Evolutionary conservation across 768 basidiomycete species (phyloP).

Genomic region (Tulasnella sp.): DNA sequence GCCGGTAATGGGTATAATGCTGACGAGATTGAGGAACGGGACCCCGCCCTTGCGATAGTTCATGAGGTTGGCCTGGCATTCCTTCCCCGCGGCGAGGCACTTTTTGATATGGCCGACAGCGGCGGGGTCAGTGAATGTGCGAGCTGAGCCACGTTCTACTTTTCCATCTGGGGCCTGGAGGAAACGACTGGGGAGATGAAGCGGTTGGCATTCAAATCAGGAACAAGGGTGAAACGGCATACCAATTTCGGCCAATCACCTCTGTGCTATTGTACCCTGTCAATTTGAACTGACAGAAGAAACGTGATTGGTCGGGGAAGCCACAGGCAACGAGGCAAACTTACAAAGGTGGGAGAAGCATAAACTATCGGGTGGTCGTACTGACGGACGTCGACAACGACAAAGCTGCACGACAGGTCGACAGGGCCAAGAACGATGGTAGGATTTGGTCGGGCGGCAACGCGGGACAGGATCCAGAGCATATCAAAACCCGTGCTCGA

Average conservation of each 20-base stretch:
- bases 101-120: conserved; percentile 54
- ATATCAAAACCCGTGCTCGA: conserved; percentile 87
- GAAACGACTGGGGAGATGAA: conserved; percentile 37
- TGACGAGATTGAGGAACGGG: conserved; percentile 85
- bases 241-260: conserved; percentile 77
- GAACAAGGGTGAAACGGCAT: background rate
- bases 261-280: conserved; percentile 67
- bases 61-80: conserved; percentile 75
- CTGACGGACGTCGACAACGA: conserved; percentile 72
- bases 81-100: conserved; percentile 57
- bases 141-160: conserved; percentile 39
- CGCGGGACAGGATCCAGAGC: conserved; percentile 64
- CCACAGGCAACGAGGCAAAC: background rate
- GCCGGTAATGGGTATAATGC: conserved; percentile 73
- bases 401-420: conserved; percentile 84
- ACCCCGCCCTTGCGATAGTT: conserved; percentile 80
- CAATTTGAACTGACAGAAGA: conserved; percentile 28
- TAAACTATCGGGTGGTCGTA: conserved; percentile 84
- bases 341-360: conserved; percentile 73
- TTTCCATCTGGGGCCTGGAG: conserved; percentile 63
- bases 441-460: conserved; percentile 61
- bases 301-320: background rate
- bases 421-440: conserved; percentile 76
- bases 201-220: background rate
- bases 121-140: conserved; percentile 50